Conservation (phyloP, 2,329 filamentous ascomycete species). For the Saccharata proteae region DNA sequence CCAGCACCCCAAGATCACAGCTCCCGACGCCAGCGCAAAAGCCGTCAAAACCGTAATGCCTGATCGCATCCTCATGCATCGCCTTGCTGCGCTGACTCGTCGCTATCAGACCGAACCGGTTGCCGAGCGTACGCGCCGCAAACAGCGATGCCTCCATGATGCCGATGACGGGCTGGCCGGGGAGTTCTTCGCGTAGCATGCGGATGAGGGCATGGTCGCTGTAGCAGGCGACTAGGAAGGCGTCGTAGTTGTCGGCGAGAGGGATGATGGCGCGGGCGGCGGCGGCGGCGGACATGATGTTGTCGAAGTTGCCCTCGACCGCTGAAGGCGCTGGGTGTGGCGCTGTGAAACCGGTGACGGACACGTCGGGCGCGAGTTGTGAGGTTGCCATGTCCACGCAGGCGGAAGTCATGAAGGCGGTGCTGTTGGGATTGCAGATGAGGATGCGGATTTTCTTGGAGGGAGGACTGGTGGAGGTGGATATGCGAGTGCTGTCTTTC, state of each 20-base stretch:
- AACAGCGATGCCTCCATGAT: slow-evolving; percentile 43
- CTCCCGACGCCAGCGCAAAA: slow-evolving; percentile 33
- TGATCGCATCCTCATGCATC: slow-evolving; percentile 28
- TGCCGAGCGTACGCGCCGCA: slow-evolving; percentile 37
- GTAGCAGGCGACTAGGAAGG: slow-evolving; percentile 38
- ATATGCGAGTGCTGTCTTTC: slow-evolving; percentile 8
- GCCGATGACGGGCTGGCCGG: slow-evolving; percentile 31
- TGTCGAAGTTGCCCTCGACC: slow-evolving; percentile 39
- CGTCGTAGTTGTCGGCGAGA: slow-evolving; percentile 32
- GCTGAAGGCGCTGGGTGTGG: slow-evolving; percentile 37
- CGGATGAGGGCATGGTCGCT: slow-evolving; percentile 35
- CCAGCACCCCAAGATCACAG: slow-evolving; percentile 32
- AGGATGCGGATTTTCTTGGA: slow-evolving; percentile 27
- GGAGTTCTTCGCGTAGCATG: slow-evolving; percentile 35
- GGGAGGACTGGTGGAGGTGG: slow-evolving; percentile 7
- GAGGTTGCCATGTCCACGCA: slow-evolving; percentile 32
- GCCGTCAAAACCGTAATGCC: slow-evolving; percentile 28
- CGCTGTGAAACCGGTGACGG: slow-evolving; percentile 39
- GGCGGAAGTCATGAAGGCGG: slow-evolving; percentile 34
- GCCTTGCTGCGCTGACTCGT: slow-evolving; percentile 29
- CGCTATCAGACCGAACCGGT: slow-evolving; percentile 33
- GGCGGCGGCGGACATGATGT: slow-evolving; percentile 38
- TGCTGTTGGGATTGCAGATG: slow-evolving; percentile 38
- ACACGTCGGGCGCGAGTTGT: slow-evolving; percentile 35
- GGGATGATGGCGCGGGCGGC: slow-evolving; percentile 34